phyloP scores from a whole-genome alignment of 2,329 filamentous ascomycete genomes.

The Calonectria montana region DNA sequence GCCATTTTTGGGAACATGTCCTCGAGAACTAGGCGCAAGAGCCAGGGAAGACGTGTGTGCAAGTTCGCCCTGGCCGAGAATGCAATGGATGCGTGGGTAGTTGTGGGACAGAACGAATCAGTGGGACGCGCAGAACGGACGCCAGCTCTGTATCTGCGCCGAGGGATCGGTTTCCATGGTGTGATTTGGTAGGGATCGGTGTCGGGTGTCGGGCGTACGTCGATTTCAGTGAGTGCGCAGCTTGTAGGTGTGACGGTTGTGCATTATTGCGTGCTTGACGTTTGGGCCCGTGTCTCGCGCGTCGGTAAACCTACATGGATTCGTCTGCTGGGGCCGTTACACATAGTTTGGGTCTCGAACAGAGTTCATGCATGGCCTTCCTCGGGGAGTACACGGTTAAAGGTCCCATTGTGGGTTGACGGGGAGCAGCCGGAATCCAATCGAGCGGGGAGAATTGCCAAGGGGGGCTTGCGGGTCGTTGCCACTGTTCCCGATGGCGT shows the following conservation, averaged over 20 bases:
- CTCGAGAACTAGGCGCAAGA: not conserved
- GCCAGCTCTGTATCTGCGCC: not conserved
- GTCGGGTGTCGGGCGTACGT: not conserved
- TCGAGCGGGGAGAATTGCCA: not conserved
- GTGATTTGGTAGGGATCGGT: not conserved
- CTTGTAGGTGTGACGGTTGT: conserved; percentile 7
- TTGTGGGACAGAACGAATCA: not conserved
- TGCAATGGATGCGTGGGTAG: not conserved
- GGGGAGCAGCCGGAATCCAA: conserved; percentile 2
- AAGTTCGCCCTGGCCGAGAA: not conserved
- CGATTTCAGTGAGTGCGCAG: not conserved
- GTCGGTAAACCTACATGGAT: not conserved
- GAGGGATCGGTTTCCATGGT: not conserved
- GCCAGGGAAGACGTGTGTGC: not conserved
- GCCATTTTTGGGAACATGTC: not conserved
- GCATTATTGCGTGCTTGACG: conserved; percentile 15
- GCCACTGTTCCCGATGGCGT: not conserved
- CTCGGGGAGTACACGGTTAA: not conserved
- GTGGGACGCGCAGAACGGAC: not conserved
- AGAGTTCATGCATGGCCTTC: conserved; percentile 16
- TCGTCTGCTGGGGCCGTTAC: not conserved
- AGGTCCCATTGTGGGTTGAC: not conserved
- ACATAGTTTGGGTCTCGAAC: not conserved
- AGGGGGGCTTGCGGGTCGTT: not conserved
- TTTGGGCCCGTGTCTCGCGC: not conserved